These are phyloP conservation scores for Candida nemodendra DNA, from an alignment of 805 yeast genomes.

Conservation along the genomic window DNA sequence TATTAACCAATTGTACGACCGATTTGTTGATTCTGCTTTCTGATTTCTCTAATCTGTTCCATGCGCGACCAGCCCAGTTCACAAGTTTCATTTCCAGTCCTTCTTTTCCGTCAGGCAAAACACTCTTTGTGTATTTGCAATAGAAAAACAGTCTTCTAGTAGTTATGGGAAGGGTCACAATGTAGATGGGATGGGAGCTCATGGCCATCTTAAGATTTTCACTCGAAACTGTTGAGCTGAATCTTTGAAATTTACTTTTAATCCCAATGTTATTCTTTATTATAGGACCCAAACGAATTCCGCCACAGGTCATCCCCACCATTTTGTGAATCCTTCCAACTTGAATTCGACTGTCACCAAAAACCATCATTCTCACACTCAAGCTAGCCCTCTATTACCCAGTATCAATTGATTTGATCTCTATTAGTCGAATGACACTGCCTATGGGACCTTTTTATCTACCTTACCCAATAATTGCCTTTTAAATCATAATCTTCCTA, in stretches of 20 bases:
- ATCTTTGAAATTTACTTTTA: not conserved
- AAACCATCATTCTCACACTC: too few relatives aligned
- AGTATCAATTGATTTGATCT: too few relatives aligned
- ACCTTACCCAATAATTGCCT: too few relatives aligned
- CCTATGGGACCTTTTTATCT: too few relatives aligned
- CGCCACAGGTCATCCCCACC: too few relatives aligned
- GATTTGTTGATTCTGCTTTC: conserved; percentile 53
- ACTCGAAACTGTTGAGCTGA: not conserved
- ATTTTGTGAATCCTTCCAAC: too few relatives aligned
- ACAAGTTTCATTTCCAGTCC: conserved; percentile 42
- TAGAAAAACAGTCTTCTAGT: conserved; percentile 58
- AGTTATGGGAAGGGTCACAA: conserved; percentile 74
- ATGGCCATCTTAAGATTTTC: conserved; percentile 4
- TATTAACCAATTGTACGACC: conserved; percentile 53
- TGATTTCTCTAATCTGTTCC: conserved; percentile 62
- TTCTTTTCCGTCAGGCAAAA: conserved; percentile 33
- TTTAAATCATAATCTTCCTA: too few relatives aligned
- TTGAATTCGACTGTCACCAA: too few relatives aligned
- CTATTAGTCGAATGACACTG: too few relatives aligned
- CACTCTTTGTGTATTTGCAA: conserved; percentile 54
- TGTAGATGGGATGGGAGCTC: conserved; percentile 40
- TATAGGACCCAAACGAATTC: too few relatives aligned
- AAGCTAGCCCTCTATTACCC: too few relatives aligned
- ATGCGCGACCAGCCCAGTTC: conserved; percentile 50
- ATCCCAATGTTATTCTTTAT: too few relatives aligned